These are phyloP conservation scores for Rhytidiadelphus loreus DNA, from an alignment of 225 moss, liverwort and hornwort genomes.

Conservation along the genomic window DNA sequence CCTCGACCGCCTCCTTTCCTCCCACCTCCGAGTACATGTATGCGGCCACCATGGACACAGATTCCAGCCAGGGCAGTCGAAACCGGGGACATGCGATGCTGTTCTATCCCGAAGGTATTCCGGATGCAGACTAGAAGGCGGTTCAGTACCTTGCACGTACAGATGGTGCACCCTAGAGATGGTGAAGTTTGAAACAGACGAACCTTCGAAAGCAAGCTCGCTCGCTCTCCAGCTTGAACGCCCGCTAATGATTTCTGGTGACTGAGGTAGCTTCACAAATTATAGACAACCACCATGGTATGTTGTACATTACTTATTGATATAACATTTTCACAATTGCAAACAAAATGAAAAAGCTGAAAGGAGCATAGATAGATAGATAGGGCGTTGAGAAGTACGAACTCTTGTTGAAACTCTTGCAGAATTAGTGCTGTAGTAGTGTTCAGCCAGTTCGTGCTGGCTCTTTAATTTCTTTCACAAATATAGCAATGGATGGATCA, in stretches of 20 bases:
- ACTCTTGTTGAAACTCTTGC: neutral
- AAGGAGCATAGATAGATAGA: neutral
- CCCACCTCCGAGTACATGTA: constrained; percentile 4
- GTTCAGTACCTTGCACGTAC: neutral
- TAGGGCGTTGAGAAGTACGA: neutral
- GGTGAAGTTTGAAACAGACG: neutral
- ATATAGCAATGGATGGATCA: neutral
- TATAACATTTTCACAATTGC: neutral
- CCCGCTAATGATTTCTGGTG: neutral
- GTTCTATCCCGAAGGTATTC: constrained; percentile 6
- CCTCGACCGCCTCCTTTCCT: constrained; percentile 3
- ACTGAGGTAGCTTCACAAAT: neutral
- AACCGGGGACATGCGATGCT: neutral
- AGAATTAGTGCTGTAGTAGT: neutral
- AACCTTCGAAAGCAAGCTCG: neutral
- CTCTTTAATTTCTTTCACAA: constrained; percentile 7
- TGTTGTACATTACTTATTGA: neutral
- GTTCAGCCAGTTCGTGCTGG: constrained; percentile 16
- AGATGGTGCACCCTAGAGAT: neutral
- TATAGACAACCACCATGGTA: neutral
- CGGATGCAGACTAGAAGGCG: constrained; percentile 12
- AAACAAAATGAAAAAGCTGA: neutral
- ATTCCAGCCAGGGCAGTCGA: constrained; percentile 15
- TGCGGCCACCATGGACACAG: neutral
- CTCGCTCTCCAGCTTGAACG: neutral